Percentiles rank a stretch among this genome's conserved stretches.
phyloP scores from a whole-genome alignment of 1,284 basidiomycete species.

The Moniliophthora roreri region DNA sequence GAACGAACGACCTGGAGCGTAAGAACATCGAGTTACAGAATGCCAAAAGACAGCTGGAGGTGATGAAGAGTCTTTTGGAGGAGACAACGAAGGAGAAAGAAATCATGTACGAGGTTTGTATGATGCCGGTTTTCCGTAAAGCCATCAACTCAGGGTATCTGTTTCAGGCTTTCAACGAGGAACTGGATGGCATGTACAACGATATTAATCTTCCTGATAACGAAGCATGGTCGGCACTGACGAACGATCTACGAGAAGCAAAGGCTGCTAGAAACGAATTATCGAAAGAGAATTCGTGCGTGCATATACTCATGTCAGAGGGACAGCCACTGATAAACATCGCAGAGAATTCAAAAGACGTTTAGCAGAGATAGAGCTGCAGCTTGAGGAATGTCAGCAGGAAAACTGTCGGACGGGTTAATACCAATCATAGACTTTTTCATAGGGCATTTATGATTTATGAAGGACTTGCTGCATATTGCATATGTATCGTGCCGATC shows the following conservation, averaged over 20 bases:
- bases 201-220: conserved; percentile 76
- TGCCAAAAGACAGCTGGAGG: conserved; percentile 70
- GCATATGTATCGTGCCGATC: conserved; percentile 13
- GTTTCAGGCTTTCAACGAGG: conserved; percentile 86
- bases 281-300: conserved; percentile 77
- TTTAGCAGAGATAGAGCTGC: conserved; percentile 69
- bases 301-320: conserved; percentile 15
- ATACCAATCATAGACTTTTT: no score
- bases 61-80: conserved; percentile 71
- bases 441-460: no score
- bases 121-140: neutral
- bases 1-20: conserved; percentile 56
- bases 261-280: conserved; percentile 76
- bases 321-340: conserved; percentile 9
- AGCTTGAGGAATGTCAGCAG: conserved; percentile 73
- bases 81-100: conserved; percentile 86
- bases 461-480: conserved; percentile 11
- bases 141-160: neutral
- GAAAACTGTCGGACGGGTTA: conserved; percentile 11
- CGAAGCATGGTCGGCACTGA: conserved; percentile 77
- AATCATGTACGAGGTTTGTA: conserved; percentile 83
- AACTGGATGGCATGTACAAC: conserved; percentile 86
- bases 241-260: conserved; percentile 66
- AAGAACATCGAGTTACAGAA: conserved; percentile 66
- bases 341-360: conserved; percentile 68